Evolutionary conservation across 78 protist species (phyloP).

Genomic region (Dictyostelium brefeldianum): DNA sequence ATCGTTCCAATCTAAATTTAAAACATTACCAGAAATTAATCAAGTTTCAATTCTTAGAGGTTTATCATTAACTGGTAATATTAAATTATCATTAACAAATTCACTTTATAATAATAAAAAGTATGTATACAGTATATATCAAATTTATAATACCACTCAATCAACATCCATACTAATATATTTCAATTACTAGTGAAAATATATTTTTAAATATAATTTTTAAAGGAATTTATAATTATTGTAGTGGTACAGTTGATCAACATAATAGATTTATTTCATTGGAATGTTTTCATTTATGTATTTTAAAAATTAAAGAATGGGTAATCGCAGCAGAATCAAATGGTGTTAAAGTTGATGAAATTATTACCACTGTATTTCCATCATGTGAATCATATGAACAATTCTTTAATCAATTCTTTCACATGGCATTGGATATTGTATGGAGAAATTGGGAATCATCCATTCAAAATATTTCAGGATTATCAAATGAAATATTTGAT

Average conservation of each 20-base stretch:
- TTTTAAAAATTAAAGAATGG: not conserved
- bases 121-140: too few species aligned
- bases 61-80: constrained; percentile 21
- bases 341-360: not conserved
- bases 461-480: constrained; percentile 11
- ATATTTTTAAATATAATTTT: constrained; percentile 40
- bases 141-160: too few species aligned
- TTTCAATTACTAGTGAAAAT: too few species aligned
- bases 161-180: too few species aligned
- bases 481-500: constrained; percentile 41
- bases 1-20: constrained; percentile 9
- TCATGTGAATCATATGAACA: constrained; percentile 10
- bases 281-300: constrained; percentile 38
- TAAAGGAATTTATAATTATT: not conserved
- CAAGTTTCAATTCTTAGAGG: constrained; percentile 61
- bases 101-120: constrained; percentile 10
- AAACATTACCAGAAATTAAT: constrained; percentile 29
- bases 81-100: not conserved
- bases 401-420: constrained; percentile 5
- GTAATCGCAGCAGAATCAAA: not conserved
- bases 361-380: constrained; percentile 11
- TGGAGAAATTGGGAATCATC: constrained; percentile 75
- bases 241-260: constrained; percentile 36
- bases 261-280: constrained; percentile 43
- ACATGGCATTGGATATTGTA: constrained; percentile 23